Evolutionary conservation across 2,329 filamentous ascomycete genomes (phyloP).

Genomic region (Fusarium haematococcum): DNA sequence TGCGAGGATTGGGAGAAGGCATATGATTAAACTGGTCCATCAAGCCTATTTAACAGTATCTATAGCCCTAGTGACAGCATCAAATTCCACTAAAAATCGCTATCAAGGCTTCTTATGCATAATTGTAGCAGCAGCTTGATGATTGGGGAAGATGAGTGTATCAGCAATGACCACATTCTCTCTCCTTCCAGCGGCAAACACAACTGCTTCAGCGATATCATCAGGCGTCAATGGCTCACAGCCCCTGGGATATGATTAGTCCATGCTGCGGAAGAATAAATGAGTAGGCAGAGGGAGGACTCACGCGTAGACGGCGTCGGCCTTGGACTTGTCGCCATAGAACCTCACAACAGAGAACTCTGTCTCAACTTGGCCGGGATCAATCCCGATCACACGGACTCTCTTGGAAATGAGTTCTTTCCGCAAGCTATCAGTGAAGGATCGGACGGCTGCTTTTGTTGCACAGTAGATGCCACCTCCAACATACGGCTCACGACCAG

Average conservation of each 20-base stretch:
- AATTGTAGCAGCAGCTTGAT: constrained; percentile 65
- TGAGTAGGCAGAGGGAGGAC: constrained; percentile 42
- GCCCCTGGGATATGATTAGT: constrained; percentile 59
- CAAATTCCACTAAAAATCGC: not conserved
- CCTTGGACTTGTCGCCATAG: constrained; percentile 87
- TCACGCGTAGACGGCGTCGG: constrained; percentile 88
- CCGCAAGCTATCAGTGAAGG: constrained; percentile 84
- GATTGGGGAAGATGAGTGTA: constrained; percentile 86
- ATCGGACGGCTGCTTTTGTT: constrained; percentile 87
- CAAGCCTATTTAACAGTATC: not conserved
- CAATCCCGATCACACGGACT: constrained; percentile 86
- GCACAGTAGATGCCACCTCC: constrained; percentile 93
- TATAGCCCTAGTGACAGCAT: not conserved
- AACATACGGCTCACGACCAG: constrained; percentile 86
- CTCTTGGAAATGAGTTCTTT: constrained; percentile 84
- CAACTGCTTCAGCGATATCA: constrained; percentile 89
- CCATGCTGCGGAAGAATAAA: not conserved
- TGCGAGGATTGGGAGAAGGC: no score
- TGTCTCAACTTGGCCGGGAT: constrained; percentile 95
- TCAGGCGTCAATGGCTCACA: constrained; percentile 87
- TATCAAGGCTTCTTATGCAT: constrained; percentile 46
- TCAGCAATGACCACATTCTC: constrained; percentile 94
- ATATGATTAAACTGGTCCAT: not conserved
- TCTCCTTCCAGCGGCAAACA: constrained; percentile 83
- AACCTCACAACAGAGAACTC: constrained; percentile 92